A percentile compares a stretch with the other conserved stretches of the same genome.
Conservation (phyloP, 768 basidiomycete genomes). For the Mycena capillaripes region DNA sequence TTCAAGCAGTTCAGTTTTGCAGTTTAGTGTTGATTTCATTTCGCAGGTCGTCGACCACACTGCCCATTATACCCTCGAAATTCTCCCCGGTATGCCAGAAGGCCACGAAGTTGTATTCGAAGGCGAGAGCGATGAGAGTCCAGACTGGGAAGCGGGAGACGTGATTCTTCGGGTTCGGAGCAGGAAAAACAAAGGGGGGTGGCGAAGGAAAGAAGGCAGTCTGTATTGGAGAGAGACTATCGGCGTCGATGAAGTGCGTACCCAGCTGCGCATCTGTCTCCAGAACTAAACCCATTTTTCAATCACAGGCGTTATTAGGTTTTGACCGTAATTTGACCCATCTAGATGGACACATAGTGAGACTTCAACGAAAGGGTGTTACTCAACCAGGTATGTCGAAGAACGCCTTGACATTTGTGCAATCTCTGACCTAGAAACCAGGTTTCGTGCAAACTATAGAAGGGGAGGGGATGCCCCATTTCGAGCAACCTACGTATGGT, state of each 20-base stretch:
- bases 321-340: conserved; percentile 94
- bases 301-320: conserved; percentile 89
- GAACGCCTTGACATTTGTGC: background rate
- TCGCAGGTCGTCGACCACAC: conserved; percentile 77
- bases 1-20: background rate
- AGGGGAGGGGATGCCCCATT: conserved; percentile 92
- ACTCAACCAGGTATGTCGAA: conserved; percentile 87
- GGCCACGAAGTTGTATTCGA: conserved; percentile 94
- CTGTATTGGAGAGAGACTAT: conserved; percentile 95
- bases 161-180: conserved; percentile 89
- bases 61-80: conserved; percentile 87
- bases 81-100: conserved; percentile 91
- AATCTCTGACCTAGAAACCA: conserved; percentile 44
- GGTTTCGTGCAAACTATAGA: conserved; percentile 89
- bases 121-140: conserved; percentile 96
- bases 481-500: conserved; percentile 72
- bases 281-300: conserved; percentile 13
- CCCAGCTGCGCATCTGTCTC: background rate
- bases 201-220: conserved; percentile 90
- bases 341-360: conserved; percentile 87
- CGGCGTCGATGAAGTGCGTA: conserved; percentile 87
- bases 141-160: conserved; percentile 97
- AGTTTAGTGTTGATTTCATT: background rate
- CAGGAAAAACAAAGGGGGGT: conserved; percentile 82
- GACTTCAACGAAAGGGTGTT: conserved; percentile 79